Base-by-base conservation (phyloP, 192 early-diverging fungal species). In the Coemansia sp. region DNA sequence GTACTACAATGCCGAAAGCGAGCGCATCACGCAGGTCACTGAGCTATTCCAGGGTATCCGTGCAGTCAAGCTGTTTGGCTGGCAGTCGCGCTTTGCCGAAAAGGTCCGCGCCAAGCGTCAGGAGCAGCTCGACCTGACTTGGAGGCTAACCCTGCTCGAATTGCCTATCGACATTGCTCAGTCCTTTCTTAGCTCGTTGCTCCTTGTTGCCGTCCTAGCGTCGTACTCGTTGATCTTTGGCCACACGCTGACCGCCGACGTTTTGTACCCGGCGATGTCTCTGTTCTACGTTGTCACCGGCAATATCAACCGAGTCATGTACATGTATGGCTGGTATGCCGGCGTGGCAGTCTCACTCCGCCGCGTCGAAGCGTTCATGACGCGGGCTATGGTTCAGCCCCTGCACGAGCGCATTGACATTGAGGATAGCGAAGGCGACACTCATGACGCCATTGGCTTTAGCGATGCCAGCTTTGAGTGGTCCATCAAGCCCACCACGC, bases 31-130 rank as follows among this genome's bases (percentile, higher is more conserved):
- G 40, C 76, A 86, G 49, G 87, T 92, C 50, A 94, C 91, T 62
- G 94, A 97, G 79, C 76, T 91, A 40, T 72, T 95, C 29, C 85
- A 92, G 76, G 94, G 92, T 40, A 95, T 97, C 40, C 85, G 92
- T 18, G 90, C 96, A 43, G 88, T 97, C 64, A 97, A 97, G 70
- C 88, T 96, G 68, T 92, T 91, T 80, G 90, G 88, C 27, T 93
- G 92, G 92, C 90, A 91, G 74, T 62, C 78, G 22, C 84, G 85
- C 57, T 93, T 97, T 68, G 72, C 87, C 57, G 80, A 87, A 38
- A 87, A 88, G 64, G 84, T 96, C 18, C 83, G 86, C 15, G 76
- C 74, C 15, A 76, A 87, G 5, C 85, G 90, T 55, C 80, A 87
- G 44, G 80, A 78, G 34, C 87, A 92, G 71, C 66, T 92, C 27